Base-by-base conservation (phyloP, 305 asterid species). In the Petunia hybrid region DNA sequence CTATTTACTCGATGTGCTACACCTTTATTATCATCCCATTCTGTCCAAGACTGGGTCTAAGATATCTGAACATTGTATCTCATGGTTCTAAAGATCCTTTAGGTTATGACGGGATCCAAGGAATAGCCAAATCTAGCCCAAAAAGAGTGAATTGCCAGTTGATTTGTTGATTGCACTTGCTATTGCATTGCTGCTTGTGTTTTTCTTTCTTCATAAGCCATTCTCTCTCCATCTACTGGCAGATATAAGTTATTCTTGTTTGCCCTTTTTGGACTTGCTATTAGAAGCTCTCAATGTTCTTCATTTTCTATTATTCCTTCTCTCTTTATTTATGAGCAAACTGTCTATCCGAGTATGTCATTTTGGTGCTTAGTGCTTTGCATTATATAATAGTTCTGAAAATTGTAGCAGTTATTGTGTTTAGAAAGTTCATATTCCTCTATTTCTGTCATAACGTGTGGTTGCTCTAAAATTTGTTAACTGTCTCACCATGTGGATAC, bases 1-100 rank as follows among this genome's bases (percentile, higher is more conserved):
- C 76, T 68, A 68, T 16, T n/a, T 68, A 14, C 16, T 42, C 76
- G 8, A 68, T n/a, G 76, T 43, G n/a, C 8, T 68, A 42, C 76
- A 42, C 41, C 53, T 14, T 14, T 67, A 40, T 67, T 68, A 16
- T 68, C 56, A 43, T 68, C 8, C 10, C 76, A 43, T 42, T 67
- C 4, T 43, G 4, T 42, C 55, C 75, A 67, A 67, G 10, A 67
- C 8, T 42, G 55, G 6, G 12, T 42, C 56, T 42, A 67, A 22
- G 39, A 41, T 42, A 13, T 68, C 76, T 68, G 40, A 68, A 42
- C 43, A 40, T 8, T 61, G 22, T 48, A n/a, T 68, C n/a, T 68
- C 57, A 42, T 42, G 43, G 57, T 35, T 68, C 1, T 68, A 16
- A 68, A 68, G 56, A 68, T 68, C 43, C 56, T n/a, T 16, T 16